Evolutionary conservation across 495 filamentous ascomycete genomes (phyloP), one percentile per base, ranked within the genome.

Genomic region (Penicillium fimorum): DNA sequence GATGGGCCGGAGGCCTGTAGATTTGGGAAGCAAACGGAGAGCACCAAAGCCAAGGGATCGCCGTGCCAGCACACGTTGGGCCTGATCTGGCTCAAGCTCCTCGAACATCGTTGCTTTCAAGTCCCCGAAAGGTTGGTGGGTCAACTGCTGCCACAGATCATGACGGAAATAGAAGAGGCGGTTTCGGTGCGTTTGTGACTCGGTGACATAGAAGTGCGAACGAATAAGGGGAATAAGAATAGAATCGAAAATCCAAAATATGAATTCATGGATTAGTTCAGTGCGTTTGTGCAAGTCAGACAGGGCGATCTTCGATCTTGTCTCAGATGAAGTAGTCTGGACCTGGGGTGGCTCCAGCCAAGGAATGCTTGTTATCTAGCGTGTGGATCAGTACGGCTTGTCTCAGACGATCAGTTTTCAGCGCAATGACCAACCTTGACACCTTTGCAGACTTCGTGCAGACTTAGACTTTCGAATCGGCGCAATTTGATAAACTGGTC

Each of bases 191-290:
- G 78, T 74, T 59, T 84, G 90, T 2, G 91, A 93, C 68, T 98
- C 94, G 1, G 94, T 98, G 24, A 97, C 90, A 61, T 98, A 90
- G 60, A 98, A 98, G 63, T 94, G 89, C 20, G 82, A 81, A 15
- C 90, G 85, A 47, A 98, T 81, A 1, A 97, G 81, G 7, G 94
- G 94, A 57, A 97, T 90, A 17, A 98, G 62, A 27, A 97, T 76
- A 0, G 91, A 96, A 62, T 98, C 93, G 59, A 97, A 92, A 2
- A 96, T 57, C 69, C 92, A 98, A 72, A 96, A 97, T 0, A 97
- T 58, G 52, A 97, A 85, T 64, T 98, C 94, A 46, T 84, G 71
- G 30, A 96, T 81, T 5, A 97, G 76, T 66, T 96, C 88, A 17
- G 67, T 78, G 8, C 94, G 86, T 72, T 97, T 97, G 22, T 76